Evolutionary conservation across 1,139 yeast species (phyloP), one percentile per base, ranked within the genome.

Genomic region (Suhomyces bribrorum): DNA sequence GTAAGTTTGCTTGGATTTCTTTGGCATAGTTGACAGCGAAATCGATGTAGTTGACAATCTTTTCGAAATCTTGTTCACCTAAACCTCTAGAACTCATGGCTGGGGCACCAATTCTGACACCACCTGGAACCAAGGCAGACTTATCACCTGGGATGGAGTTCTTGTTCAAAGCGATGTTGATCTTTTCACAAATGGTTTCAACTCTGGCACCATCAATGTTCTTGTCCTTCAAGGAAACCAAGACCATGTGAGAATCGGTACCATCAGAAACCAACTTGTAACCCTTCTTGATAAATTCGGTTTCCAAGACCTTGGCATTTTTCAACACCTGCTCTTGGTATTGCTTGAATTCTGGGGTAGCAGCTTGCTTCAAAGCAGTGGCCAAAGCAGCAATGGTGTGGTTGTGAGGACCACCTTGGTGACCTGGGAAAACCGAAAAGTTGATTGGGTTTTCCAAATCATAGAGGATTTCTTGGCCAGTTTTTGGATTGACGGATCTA

Each of bases 391-490:
- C 84, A 62, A 92, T 92, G 54, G 97, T 92, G 74, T 92, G 97
- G 75, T 92, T 92, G 70, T 92, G 97, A 52, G 98, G 98, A 64
- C 98, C 98, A 76, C 98, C 98, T 75, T 92, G 98, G 70, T 92
- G 97, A 56, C 97, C 97, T 55, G 98, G 98, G 90, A 92, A 92
- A 48, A 92, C 97, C 7, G 97, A 89, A 67, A 92, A 92, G 80
- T 92, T 92, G 70, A 92, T 90, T 67, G 87, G 87, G 66, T 83
- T 83, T 73, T 92, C 98, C 65, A 92, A 79, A 63, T 92, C 97
- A 67, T 89, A 92, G 50, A 78, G 66, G 47, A 86, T 73, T 70
- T 89, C 94, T 66, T 85, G 86, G 53, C 97, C 97, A 60, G 90
- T 87, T 77, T 90, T 92, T 55, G 86, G 81, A 73, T 86, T 86